Percentiles rank a stretch among this genome's conserved stretches.
These are phyloP conservation scores for Russula olivacea DNA, from an alignment of 768 basidiomycete species.

Conservation along the genomic window DNA sequence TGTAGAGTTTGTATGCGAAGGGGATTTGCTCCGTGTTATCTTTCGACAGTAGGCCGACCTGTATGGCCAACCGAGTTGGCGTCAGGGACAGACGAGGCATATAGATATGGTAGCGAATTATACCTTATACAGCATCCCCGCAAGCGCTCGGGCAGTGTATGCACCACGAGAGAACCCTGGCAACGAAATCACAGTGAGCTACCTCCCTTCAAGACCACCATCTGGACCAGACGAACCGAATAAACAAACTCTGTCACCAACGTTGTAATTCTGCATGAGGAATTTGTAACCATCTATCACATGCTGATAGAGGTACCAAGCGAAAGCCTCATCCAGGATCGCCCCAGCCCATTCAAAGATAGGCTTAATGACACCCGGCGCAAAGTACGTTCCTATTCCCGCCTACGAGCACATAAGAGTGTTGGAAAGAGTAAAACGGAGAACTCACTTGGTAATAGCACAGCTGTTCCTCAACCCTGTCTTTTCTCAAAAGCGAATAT, in stretches of 20 bases:
- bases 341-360: conserved; percentile 53
- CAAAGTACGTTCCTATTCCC: conserved; percentile 46
- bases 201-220: conserved; percentile 13
- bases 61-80: neutral
- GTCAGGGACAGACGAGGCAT: neutral
- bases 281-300: conserved; percentile 72
- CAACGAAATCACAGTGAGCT: conserved; percentile 11
- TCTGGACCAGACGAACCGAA: conserved; percentile 43
- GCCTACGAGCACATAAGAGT: conserved; percentile 31
- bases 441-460: conserved; percentile 62
- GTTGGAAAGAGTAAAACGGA: neutral
- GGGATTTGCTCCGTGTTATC: conserved; percentile 64
- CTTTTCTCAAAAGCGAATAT: conserved; percentile 36
- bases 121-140: conserved; percentile 62
- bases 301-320: conserved; percentile 71
- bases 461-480: conserved; percentile 33
- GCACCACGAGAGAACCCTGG: conserved; percentile 73
- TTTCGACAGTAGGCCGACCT: conserved; percentile 67
- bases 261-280: conserved; percentile 71
- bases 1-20: conserved; percentile 73
- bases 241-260: conserved; percentile 67
- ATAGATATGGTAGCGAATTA: conserved; percentile 29
- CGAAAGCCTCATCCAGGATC: conserved; percentile 60
- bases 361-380: conserved; percentile 63
- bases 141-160: conserved; percentile 65